Evolutionary conservation across 2,329 filamentous ascomycete genomes (phyloP), one percentile per base, ranked within the genome.

Genomic region (Fusarium sp.): DNA sequence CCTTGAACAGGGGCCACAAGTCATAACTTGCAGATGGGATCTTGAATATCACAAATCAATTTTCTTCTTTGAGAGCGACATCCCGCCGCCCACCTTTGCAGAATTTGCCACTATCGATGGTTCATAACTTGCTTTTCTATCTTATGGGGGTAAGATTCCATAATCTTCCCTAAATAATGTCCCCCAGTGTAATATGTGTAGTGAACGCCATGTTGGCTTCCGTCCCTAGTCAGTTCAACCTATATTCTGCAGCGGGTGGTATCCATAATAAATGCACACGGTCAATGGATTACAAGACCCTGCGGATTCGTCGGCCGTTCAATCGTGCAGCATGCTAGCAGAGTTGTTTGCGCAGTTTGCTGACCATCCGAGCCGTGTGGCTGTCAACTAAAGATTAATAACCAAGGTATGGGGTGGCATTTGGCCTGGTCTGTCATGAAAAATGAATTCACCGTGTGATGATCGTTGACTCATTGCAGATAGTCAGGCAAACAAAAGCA

Each of bases 11-110:
- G 53, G 15, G 26, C 42, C 42, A 38, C 43, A 31, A 49, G 50
- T 55, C 35, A 47, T 45, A 25, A 45, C 42, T 48, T 31, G 42
- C 58, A 45, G 29, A 59, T 35, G 31, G 15, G 39, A 25, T 51
- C 29, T 43, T 34, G 35, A 55, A 48, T 53, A 45, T 29, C 10
- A 47, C 28, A 50, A 43, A 47, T 55, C 49, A 53, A 52, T 28
- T 61, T 58, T 55, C 28, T 61, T 55, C 32, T 41, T 53, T 36
- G 34, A 42, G 48, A 50, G 45, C 42, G 42, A 53, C 29, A 55
- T 53, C 29, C 29, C 29, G 11, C 29, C 11, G 25, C 12, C 28
- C 25, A 19, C 19, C 19, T 19, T 19, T 19, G 19, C 19, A 22
- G 25, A 36, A 39, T 19, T 34, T 47, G 50, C 35, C 42, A 47